Conservation (phyloP, 495 filamentous ascomycete species). For the Daldinia grandis region DNA sequence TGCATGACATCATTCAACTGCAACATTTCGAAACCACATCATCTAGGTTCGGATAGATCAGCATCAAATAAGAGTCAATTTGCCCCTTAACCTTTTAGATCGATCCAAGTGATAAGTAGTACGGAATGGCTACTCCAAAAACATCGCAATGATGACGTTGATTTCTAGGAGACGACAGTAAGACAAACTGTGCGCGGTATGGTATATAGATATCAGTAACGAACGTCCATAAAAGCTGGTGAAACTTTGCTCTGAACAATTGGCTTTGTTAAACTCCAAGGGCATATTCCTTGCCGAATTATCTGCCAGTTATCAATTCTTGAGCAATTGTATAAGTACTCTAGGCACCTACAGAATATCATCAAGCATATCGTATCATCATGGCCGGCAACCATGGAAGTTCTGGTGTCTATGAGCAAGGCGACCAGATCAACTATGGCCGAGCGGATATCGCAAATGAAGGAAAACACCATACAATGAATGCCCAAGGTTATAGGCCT, state of each 20-base stretch:
- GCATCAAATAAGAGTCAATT: not conserved
- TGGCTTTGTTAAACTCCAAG: not conserved
- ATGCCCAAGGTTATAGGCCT: constrained; percentile 36
- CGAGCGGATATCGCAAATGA: constrained; percentile 28
- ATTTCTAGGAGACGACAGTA: not conserved
- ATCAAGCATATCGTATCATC: not conserved
- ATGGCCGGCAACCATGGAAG: constrained; percentile 31
- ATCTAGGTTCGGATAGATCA: constrained; percentile 13
- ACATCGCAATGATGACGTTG: constrained; percentile 30
- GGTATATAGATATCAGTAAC: constrained; percentile 1
- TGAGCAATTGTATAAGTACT: not conserved
- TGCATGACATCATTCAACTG: constrained; percentile 35
- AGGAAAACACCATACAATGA: constrained; percentile 32
- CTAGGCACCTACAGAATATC: not conserved
- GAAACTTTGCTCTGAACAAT: not conserved
- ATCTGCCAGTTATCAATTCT: no score
- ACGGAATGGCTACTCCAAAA: constrained; percentile 9
- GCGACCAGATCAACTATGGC: constrained; percentile 38
- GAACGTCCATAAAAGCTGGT: not conserved
- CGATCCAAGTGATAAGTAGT: not conserved
- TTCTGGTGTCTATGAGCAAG: constrained; percentile 27
- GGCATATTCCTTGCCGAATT: not conserved
- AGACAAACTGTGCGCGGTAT: not conserved
- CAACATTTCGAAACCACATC: constrained; percentile 10
- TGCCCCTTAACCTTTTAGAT: constrained; percentile 1